These are phyloP conservation scores for Kwoniella sp. DNA, from an alignment of 768 basidiomycete species.

Conservation along the genomic window DNA sequence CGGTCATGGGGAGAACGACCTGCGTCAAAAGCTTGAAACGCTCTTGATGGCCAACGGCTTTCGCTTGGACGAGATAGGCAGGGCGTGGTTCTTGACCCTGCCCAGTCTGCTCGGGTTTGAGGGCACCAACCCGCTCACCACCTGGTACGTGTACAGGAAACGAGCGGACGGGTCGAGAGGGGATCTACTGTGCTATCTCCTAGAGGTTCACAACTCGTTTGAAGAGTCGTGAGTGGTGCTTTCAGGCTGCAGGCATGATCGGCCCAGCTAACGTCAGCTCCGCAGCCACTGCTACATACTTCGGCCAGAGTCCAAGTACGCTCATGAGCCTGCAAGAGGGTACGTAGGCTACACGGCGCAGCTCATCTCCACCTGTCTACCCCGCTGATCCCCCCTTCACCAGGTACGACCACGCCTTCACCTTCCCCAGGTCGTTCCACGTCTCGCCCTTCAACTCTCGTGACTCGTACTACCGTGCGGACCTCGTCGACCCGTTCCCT, in stretches of 20 bases:
- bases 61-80: constrained; percentile 48
- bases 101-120: constrained; percentile 64
- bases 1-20: constrained; percentile 27
- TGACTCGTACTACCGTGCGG: constrained; percentile 61
- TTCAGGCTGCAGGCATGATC: not conserved
- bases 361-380: not conserved
- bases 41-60: constrained; percentile 11
- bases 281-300: constrained; percentile 32
- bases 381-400: not conserved
- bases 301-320: constrained; percentile 6
- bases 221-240: constrained; percentile 57
- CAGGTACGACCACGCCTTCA: constrained; percentile 60
- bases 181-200: constrained; percentile 49
- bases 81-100: constrained; percentile 72
- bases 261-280: not conserved
- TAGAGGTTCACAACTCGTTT: constrained; percentile 75
- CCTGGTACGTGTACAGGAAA: constrained; percentile 61
- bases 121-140: constrained; percentile 67
- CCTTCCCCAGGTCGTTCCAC: constrained; percentile 64
- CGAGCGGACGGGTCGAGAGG: not conserved
- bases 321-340: constrained; percentile 11
- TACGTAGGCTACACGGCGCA: not conserved
- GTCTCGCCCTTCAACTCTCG: constrained; percentile 75
- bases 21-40: constrained; percentile 16
- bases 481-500: constrained; percentile 56